Base-by-base conservation (phyloP, 495 filamentous ascomycete species). In the Opeltia flavorubescens region DNA sequence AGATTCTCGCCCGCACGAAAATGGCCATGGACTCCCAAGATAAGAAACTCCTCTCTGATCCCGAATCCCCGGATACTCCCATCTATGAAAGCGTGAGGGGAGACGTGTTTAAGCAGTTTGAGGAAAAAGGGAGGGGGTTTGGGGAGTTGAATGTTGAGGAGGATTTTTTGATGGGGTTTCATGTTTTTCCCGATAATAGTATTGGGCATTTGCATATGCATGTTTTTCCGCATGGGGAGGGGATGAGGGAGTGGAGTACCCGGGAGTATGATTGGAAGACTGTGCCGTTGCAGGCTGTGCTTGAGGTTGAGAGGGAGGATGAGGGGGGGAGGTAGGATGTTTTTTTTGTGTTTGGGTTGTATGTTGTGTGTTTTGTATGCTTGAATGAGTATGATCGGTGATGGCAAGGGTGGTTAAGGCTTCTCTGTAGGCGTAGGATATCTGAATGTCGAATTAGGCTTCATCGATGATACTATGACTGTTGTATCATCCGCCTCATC, bases 181-280 rank as follows among this genome's bases (percentile, higher is more conserved):
- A 64, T 31, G 47, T 59, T 1, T 59, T 42, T 35, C 59, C 59
- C 1, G 53, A 57, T 5, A 50, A 57, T 12, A 55, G 50, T 23
- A 44, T 64, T 9, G 54, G 54, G 8, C 61, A 64, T 51, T 36
- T 64, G 28, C 61, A 64, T 47, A 39, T 64, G 48, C 61, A 64
- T 36, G 55, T 64, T 11, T 51, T 61, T 21, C 58, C 61, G 1
- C 53, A 42, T 11, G 43, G 49, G 1, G 9, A 38, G 1, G 5
- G 6, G 5, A 50, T 51, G 26, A 50, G 61, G n/a, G 23, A 31
- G 12, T 52, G 49, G n/a, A 55, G 52, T 12, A 59, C 56, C 13
- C 29, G 17, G 2, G 17, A 26, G 1, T 56, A 64, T 43, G 60
- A 64, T 43, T 41, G 41, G 26, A 64, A 64, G 50, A 64, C 61